These are phyloP conservation scores for Lasiodiplodia hormozganensis DNA, from an alignment of 2,329 filamentous ascomycete species.

Conservation along the genomic window DNA sequence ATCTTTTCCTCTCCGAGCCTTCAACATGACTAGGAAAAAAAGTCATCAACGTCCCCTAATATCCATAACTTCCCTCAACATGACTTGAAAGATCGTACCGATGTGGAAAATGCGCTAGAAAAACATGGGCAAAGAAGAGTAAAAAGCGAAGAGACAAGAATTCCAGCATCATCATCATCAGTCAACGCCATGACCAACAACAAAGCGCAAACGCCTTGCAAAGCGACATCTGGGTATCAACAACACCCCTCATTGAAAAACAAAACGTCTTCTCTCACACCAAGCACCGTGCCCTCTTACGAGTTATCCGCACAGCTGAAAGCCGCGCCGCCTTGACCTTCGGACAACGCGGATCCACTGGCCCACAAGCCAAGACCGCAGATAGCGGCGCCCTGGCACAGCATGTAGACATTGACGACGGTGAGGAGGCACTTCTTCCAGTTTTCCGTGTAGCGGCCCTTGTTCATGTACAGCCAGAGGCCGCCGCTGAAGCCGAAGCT, in stretches of 20 bases:
- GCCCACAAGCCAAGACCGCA: conserved; percentile 37
- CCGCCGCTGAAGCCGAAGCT: conserved; percentile 57
- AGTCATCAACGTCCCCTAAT: neutral
- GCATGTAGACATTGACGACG: conserved; percentile 53
- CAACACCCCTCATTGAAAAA: neutral
- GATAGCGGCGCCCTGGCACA: conserved; percentile 43
- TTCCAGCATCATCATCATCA: neutral
- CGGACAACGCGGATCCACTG: conserved; percentile 36
- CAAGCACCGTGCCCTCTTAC: neutral
- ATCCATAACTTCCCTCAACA: neutral
- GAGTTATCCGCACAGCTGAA: conserved; percentile 43
- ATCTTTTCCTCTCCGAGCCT: neutral
- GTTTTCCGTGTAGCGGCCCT: conserved; percentile 46
- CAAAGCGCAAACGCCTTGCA: neutral
- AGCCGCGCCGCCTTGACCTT: conserved; percentile 37
- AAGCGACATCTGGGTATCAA: neutral
- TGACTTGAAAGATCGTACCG: neutral
- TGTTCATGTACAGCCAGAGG: conserved; percentile 59
- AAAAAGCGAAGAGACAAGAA: neutral
- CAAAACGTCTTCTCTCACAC: too few relatives aligned
- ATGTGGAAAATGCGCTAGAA: neutral
- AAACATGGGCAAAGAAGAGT: neutral
- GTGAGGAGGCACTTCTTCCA: conserved; percentile 54
- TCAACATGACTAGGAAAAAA: neutral
- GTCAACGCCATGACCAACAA: neutral